phyloP scores from a whole-genome alignment of 2,329 filamentous ascomycete species.

The Penicillium polonicum region DNA sequence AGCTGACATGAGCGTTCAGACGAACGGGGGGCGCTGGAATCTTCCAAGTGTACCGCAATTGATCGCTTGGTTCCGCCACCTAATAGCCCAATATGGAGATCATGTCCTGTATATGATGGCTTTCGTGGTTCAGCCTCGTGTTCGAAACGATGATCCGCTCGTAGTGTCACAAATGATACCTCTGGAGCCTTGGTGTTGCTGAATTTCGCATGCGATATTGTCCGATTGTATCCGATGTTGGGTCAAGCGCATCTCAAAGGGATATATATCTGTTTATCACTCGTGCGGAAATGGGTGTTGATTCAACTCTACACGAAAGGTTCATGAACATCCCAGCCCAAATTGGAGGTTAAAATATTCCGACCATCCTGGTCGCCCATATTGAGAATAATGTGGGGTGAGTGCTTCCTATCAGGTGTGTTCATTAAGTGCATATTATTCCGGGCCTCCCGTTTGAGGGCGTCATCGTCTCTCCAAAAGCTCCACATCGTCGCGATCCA shows the following conservation, averaged over 20 bases:
- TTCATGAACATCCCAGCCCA: neutral
- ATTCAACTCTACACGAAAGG: neutral
- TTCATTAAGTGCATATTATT: neutral
- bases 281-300: too few relatives aligned
- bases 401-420: too few relatives aligned
- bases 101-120: neutral
- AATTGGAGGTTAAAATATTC: neutral
- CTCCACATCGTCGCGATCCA: conserved; percentile 9
- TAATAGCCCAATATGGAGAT: neutral
- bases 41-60: neutral
- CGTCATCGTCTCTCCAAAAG: neutral
- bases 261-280: neutral
- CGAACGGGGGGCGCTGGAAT: neutral
- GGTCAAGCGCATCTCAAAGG: accelerated
- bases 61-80: neutral
- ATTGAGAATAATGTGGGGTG: neutral
- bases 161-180: accelerated
- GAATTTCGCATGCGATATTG: neutral
- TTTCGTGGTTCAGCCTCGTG: neutral
- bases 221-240: neutral
- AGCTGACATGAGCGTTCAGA: neutral
- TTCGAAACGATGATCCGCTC: too few relatives aligned
- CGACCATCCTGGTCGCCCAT: accelerated
- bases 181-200: neutral
- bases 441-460: neutral